Evolutionary conservation across 2,329 filamentous ascomycete species (phyloP).

Genomic region (Pseudonectria foliicola): DNA sequence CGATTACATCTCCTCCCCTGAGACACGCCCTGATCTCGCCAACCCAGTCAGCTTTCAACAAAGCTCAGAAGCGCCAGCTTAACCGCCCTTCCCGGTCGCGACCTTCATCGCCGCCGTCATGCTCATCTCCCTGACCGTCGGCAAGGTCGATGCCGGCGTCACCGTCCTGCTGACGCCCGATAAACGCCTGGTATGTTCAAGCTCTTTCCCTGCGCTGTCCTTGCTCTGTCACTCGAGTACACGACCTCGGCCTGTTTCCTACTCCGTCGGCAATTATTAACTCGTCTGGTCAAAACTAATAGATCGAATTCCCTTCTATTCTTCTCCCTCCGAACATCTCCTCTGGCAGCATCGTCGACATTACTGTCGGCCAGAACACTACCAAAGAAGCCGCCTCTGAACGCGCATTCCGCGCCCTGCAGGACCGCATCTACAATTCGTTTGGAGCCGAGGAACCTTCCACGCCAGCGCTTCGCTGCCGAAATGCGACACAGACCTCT

Average conservation of each 20-base stretch:
- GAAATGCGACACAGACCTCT: conserved; percentile 97
- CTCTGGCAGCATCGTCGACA: conserved; percentile 95
- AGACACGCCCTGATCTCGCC: no score
- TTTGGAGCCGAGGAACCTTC: conserved; percentile 77
- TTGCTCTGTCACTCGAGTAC: neutral
- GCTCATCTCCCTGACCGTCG: conserved; percentile 96
- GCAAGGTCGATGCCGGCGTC: conserved; percentile 98
- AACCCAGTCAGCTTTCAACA: no score
- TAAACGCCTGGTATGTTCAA: conserved; percentile 74
- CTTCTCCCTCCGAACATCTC: conserved; percentile 92
- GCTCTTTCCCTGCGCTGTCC: neutral
- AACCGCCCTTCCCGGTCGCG: no score
- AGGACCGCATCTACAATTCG: conserved; percentile 77
- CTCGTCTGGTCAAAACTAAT: conserved; percentile 18
- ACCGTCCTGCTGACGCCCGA: conserved; percentile 94
- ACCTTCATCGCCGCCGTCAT: conserved; percentile 42
- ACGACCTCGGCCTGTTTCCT: neutral
- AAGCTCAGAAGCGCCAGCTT: no score
- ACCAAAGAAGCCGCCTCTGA: conserved; percentile 69
- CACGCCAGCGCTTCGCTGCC: conserved; percentile 75
- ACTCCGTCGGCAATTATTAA: neutral
- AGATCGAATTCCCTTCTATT: conserved; percentile 99
- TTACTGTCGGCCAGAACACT: conserved; percentile 84
- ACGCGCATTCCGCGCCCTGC: conserved; percentile 73
- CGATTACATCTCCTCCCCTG: no score